Evolutionary conservation across 2,329 filamentous ascomycete species (phyloP).

Genomic region (Paraphoma chrysanthemicola): DNA sequence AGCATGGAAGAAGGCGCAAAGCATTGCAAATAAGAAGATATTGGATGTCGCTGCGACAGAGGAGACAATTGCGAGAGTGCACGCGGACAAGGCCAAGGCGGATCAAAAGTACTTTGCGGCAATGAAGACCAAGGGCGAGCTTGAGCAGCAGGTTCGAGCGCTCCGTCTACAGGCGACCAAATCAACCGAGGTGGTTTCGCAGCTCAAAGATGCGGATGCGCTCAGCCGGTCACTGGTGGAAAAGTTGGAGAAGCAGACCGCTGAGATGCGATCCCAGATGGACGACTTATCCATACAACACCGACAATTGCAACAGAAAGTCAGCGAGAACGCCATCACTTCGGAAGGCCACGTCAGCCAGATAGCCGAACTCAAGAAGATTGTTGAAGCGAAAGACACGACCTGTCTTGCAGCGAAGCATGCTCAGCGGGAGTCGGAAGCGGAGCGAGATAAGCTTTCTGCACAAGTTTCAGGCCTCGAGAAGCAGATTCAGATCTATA

Average conservation of each 20-base stretch:
- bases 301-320: constrained; percentile 75
- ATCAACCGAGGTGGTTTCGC: constrained; percentile 90
- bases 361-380: constrained; percentile 74
- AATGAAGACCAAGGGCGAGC: constrained; percentile 89
- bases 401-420: constrained; percentile 69
- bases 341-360: constrained; percentile 78
- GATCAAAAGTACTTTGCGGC: constrained; percentile 98
- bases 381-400: constrained; percentile 79
- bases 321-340: constrained; percentile 72
- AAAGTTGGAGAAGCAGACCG: constrained; percentile 90
- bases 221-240: constrained; percentile 76
- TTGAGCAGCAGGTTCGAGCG: constrained; percentile 79
- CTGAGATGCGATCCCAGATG: constrained; percentile 81
- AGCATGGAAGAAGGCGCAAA: constrained; percentile 88
- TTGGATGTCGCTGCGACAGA: constrained; percentile 77
- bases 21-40: constrained; percentile 84
- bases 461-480: constrained; percentile 78
- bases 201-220: constrained; percentile 88
- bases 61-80: constrained; percentile 75
- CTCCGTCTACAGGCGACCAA: constrained; percentile 84
- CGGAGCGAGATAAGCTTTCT: constrained; percentile 80
- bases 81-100: constrained; percentile 91
- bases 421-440: constrained; percentile 66
- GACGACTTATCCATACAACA: constrained; percentile 74
- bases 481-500: constrained; percentile 86